phyloP scores from a whole-genome alignment of 1,284 basidiomycete species.

The Ceratorhiza oryzae-sativae region DNA sequence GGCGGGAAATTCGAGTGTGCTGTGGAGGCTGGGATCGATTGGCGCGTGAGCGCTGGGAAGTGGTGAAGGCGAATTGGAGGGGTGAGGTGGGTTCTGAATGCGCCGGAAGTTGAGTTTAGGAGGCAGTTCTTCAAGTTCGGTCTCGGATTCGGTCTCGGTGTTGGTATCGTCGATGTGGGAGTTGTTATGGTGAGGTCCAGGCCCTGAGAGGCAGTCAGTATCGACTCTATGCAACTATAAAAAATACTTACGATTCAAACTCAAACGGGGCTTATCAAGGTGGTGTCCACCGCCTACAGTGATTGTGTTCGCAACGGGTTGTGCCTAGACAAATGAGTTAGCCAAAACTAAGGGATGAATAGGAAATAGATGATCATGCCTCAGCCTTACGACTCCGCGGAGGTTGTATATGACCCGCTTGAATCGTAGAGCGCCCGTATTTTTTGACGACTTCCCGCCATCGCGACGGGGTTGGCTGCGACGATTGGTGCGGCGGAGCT shows the following conservation, averaged over 20 bases:
- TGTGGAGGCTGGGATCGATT: background rate
- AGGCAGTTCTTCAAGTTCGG: background rate
- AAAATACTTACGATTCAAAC: background rate
- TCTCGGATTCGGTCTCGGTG: background rate
- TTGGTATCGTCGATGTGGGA: background rate
- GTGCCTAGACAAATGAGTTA: background rate
- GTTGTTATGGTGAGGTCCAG: background rate
- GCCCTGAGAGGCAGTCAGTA: background rate
- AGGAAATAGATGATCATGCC: background rate
- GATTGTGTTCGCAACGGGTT: background rate
- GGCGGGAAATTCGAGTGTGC: background rate
- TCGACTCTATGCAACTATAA: background rate
- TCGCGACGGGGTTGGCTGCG: background rate
- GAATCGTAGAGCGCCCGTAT: background rate
- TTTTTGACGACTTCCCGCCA: background rate
- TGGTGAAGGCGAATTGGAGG: background rate
- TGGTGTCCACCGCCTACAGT: conserved; percentile 5
- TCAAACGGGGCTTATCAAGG: background rate
- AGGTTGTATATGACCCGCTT: background rate
- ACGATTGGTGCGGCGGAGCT: too few relatives aligned
- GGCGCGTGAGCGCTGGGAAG: background rate
- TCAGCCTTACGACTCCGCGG: background rate
- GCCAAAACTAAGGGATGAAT: background rate
- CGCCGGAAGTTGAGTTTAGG: background rate
- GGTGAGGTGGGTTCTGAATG: too few relatives aligned